Evolutionary conservation across 2,329 filamentous ascomycete species (phyloP).

Genomic region (Diaporthe aspalathi): DNA sequence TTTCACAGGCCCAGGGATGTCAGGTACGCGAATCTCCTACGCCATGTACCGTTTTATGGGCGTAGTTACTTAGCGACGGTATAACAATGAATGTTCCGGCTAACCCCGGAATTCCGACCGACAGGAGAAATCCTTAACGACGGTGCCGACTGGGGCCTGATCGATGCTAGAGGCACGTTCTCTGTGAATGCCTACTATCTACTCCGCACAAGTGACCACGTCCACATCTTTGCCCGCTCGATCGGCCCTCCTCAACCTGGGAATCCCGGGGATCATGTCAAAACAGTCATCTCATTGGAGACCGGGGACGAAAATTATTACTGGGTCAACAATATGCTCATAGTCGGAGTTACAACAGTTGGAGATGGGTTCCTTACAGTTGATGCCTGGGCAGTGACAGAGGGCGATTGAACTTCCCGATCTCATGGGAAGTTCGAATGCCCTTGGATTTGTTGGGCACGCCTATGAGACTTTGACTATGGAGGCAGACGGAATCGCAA

Average conservation of each 20-base stretch:
- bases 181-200: constrained; percentile 1
- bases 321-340: constrained; percentile 17
- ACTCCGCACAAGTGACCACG: constrained; percentile 13
- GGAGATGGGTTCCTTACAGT: background rate
- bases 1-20: background rate
- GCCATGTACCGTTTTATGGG: no score
- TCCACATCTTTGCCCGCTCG: constrained; percentile 5
- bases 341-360: background rate
- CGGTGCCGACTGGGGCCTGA: background rate
- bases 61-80: no score
- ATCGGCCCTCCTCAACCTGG: background rate
- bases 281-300: background rate
- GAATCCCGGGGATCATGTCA: background rate
- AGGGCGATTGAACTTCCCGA: background rate
- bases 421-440: background rate
- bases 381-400: background rate
- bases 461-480: background rate
- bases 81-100: background rate
- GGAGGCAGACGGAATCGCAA: background rate
- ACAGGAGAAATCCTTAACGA: background rate
- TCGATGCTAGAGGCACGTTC: background rate
- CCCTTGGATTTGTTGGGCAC: no score
- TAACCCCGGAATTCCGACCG: background rate
- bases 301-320: constrained; percentile 9
- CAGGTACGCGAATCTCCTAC: background rate